phyloP scores from a whole-genome alignment of 2,329 filamentous ascomycete genomes.

The Byssochlamys sp. region DNA sequence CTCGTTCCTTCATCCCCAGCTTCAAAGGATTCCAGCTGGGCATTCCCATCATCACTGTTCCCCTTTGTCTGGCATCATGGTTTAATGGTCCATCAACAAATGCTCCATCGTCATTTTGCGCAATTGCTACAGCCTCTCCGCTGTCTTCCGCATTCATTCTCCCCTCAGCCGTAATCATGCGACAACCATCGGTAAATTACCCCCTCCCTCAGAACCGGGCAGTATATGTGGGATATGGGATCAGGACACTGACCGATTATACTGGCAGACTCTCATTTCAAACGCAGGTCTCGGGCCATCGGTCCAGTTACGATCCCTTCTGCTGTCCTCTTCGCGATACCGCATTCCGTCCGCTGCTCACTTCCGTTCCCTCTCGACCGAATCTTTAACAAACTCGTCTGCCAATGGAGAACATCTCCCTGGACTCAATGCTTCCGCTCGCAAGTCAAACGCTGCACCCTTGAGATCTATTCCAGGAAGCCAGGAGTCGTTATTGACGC shows the following conservation, averaged over 20 bases:
- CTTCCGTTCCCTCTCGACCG: conserved; percentile 22
- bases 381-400: conserved; percentile 12
- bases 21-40: neutral
- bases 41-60: neutral
- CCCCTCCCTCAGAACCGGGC: neutral
- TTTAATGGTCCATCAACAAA: neutral
- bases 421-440: conserved; percentile 10
- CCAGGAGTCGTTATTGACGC: conserved; percentile 11
- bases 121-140: conserved; percentile 9
- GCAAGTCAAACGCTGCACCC: conserved; percentile 7
- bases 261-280: conserved; percentile 15
- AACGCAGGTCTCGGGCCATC: conserved; percentile 13
- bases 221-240: neutral
- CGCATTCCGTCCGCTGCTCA: conserved; percentile 9
- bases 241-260: neutral
- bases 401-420: conserved; percentile 7
- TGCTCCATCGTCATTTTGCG: neutral
- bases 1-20: neutral
- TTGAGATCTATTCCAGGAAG: conserved; percentile 9
- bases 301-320: conserved; percentile 12
- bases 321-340: conserved; percentile 11
- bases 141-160: conserved; percentile 17
- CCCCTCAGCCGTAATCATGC: conserved; percentile 16
- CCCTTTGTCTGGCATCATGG: neutral
- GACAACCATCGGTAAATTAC: conserved; percentile 20